Percentiles rank a stretch among this genome's conserved stretches.
Conservation (phyloP, 306 rosid genomes). For the Citrullus mucosospermus region DNA sequence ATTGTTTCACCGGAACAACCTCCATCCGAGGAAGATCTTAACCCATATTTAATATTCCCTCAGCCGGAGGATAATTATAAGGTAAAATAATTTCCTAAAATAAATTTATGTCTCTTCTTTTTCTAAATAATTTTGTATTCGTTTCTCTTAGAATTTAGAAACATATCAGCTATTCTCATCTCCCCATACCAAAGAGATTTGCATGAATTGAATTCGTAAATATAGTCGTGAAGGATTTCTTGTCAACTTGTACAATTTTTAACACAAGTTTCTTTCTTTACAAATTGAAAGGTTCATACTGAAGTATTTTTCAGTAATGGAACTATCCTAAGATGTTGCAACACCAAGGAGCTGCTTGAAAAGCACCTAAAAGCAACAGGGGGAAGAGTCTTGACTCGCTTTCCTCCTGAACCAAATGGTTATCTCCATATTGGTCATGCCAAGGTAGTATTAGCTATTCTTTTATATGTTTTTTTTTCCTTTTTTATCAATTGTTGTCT, state of each 20-base stretch:
- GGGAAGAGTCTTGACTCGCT: slow-evolving; percentile 81
- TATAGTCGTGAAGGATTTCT: not conserved
- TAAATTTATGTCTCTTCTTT: not conserved
- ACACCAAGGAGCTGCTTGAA: slow-evolving; percentile 64
- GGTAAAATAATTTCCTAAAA: slow-evolving; percentile 25
- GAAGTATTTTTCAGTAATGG: slow-evolving; percentile 82
- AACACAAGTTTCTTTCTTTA: not conserved
- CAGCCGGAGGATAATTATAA: slow-evolving; percentile 68
- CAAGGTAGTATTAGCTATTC: slow-evolving; percentile 34
- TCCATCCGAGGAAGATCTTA: slow-evolving; percentile 67
- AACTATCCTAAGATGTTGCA: slow-evolving; percentile 75
- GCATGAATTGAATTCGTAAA: not conserved
- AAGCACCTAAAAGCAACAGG: slow-evolving; percentile 59
- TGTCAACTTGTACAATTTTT: not conserved
- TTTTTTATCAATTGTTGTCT: not conserved
- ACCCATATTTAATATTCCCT: slow-evolving; percentile 76
- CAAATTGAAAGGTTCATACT: slow-evolving; percentile 69
- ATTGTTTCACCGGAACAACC: slow-evolving; percentile 44
- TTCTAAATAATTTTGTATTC: not conserved
- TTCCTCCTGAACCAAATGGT: slow-evolving; percentile 99
- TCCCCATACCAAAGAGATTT: not conserved
- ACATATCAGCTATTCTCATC: not conserved
- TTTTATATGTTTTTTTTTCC: not conserved
- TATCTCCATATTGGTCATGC: slow-evolving; percentile 98
- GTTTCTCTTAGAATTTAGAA: not conserved